Evolutionary conservation across 2,329 filamentous ascomycete genomes (phyloP).

Genomic region (Calonectria honghensis): DNA sequence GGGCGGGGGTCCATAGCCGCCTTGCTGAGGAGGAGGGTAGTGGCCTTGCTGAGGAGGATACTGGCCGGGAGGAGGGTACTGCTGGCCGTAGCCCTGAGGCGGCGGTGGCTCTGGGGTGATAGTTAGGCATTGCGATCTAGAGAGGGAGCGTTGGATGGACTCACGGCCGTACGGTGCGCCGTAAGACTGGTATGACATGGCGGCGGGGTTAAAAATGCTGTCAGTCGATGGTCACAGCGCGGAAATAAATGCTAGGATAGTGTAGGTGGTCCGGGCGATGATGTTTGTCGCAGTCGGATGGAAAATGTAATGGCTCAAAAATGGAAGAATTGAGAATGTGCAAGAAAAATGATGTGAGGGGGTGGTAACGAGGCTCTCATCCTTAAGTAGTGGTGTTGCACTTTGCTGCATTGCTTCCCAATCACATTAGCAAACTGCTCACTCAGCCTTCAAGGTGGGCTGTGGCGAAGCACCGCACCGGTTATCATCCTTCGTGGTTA

Average conservation of each 20-base stretch:
- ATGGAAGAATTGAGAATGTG: not conserved
- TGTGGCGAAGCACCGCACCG: conserved; percentile 15
- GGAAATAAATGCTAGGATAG: not conserved
- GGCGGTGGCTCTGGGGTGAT: conserved; percentile 58
- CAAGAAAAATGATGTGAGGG: conserved; percentile 8
- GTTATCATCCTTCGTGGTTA: conserved; percentile 4
- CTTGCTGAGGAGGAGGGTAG: conserved; percentile 55
- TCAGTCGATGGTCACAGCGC: not conserved
- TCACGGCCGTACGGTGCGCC: conserved; percentile 60
- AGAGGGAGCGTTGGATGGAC: conserved; percentile 43
- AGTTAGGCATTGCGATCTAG: conserved; percentile 22
- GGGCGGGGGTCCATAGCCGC: conserved; percentile 61
- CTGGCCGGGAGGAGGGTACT: conserved; percentile 58
- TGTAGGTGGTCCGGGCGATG: conserved; percentile 20
- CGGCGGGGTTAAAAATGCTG: conserved; percentile 34
- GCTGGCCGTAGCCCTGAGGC: conserved; percentile 64
- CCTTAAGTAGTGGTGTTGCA: conserved; percentile 26
- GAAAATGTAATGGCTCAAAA: not conserved
- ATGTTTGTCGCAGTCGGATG: not conserved
- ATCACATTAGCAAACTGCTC: not conserved
- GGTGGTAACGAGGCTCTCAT: conserved; percentile 19
- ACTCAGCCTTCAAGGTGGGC: conserved; percentile 37
- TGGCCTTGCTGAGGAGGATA: conserved; percentile 56
- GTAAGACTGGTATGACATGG: conserved; percentile 62
- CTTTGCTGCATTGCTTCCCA: conserved; percentile 34